phyloP scores from a whole-genome alignment of 768 basidiomycete species.

The Amanita subjunquillea region DNA sequence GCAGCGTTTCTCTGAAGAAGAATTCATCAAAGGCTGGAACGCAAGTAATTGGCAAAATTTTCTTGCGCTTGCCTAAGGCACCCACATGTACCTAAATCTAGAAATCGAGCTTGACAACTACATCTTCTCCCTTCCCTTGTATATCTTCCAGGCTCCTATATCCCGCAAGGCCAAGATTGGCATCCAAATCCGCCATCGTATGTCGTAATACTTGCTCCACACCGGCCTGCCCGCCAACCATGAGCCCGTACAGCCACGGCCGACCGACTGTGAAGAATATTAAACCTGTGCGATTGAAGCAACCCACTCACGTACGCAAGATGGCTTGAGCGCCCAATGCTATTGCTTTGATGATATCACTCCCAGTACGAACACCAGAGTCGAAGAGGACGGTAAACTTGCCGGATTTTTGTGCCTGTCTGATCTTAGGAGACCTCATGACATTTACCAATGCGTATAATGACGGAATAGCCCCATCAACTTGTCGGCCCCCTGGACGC shows the following conservation, averaged over 20 bases:
- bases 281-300: not conserved
- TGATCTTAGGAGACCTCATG: slow-evolving; percentile 49
- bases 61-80: slow-evolving; percentile 7
- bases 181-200: slow-evolving; percentile 59
- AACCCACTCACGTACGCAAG: slow-evolving; percentile 36
- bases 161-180: slow-evolving; percentile 53
- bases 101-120: slow-evolving; percentile 34
- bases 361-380: slow-evolving; percentile 76
- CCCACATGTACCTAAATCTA: slow-evolving; percentile 1
- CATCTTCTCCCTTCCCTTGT: slow-evolving; percentile 43
- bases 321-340: slow-evolving; percentile 82
- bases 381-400: slow-evolving; percentile 65
- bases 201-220: slow-evolving; percentile 65
- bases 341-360: slow-evolving; percentile 77
- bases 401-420: slow-evolving; percentile 45
- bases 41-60: slow-evolving; percentile 46
- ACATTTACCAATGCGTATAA: slow-evolving; percentile 63
- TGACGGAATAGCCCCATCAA: slow-evolving; percentile 72
- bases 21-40: slow-evolving; percentile 74
- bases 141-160: slow-evolving; percentile 50
- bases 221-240: slow-evolving; percentile 61
- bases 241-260: slow-evolving; percentile 67
- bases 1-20: slow-evolving; percentile 62
- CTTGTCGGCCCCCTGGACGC: slow-evolving; percentile 52
- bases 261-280: slow-evolving; percentile 42